Base-by-base conservation (phyloP, 257 asterid species). In the Leonotis leonurus region DNA sequence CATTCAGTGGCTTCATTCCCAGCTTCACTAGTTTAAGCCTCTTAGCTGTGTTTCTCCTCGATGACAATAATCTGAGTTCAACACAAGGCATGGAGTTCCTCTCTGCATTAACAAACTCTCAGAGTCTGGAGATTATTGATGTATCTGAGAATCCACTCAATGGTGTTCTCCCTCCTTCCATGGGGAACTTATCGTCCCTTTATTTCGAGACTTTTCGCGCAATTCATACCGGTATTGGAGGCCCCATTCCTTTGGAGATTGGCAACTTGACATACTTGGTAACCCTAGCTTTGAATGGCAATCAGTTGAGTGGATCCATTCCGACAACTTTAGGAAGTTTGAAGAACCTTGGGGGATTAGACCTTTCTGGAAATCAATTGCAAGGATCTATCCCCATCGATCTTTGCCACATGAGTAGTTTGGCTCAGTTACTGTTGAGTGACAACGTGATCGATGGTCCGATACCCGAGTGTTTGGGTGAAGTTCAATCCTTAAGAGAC, bases 51-150 rank as follows among this genome's bases (percentile, higher is more conserved):
- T 69, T 80, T 63, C 0, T 4, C 5, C 3, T 79, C 2, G 67
- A 43, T 13, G 71, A 3, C 11, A 82, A 79, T 65, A 71, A 71
- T 33, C 20, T 79, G 13, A 82, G 74, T 0, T 8, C 49, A 41
- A 1, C 49, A 0, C 2, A 9, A 10, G 29, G 21, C 0, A 0
- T 46, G 14, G 32, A 6, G 6, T 50, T 24, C 6, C 17, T 22
- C 1, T 24, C 18, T 11, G 22, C 56, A 0, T 24, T 50, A 13
- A 50, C 56, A 0, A 50, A 50, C 14, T 50, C 17, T 18, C 68
- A 24, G 20, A 0, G 52, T 32, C 43, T 80, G 46, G 21, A 25
- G 7, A 0, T 0, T 0, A 3, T 77, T 29, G 79, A 50, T 5
- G 5, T 71, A 11, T 25, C 36, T 0, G 4, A 2, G 6, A 75